Evolutionary conservation across 768 basidiomycete species (phyloP), one percentile per base, ranked within the genome.

Genomic region (Astraeus odoratus): DNA sequence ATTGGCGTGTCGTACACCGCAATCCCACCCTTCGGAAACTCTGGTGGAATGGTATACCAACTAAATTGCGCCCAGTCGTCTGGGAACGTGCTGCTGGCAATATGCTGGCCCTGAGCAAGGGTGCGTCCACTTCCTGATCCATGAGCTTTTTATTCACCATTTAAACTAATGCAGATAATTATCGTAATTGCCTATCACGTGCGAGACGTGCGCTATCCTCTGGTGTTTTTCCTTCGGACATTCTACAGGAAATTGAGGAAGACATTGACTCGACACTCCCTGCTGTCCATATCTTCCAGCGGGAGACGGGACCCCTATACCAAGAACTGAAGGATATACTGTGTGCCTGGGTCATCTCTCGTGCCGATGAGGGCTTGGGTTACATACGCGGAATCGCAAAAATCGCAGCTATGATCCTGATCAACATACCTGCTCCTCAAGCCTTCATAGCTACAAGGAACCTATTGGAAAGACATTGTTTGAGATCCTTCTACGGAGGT

Each of bases 1-100:
- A 94, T 60, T 94, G 89, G 88, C 78, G 75, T 39, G 73, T 77
- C 19, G 85, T 90, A 6, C 59, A 80, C 58, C 78, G 74, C 53
- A 80, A 86, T 49, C 70, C 82, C 0, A 63, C 64, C 8, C 66
- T 92, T 42, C 76, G 83, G 25, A 78, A 73, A 57, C 57, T 93
- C 8, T 95, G 91, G 92, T 91, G 90, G 90, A 72, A 72, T 24
- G 92, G 92, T 3, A 86, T 93, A 53, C 92, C 92, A 2, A 76
- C 84, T 0, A 86, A 87, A 57, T 63, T 90, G 44, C 77, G 92
- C 25, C 83, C 86, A 3, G 60, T 73, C 1, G 75, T 94, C 71
- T 95, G 92, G 92, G 80, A 86, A 59, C 74, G 73, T 42, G 88
- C 84, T n/a, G 78, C 85, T 13, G 92, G 92, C 7, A 95, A 95